Conservation (phyloP, 192 early-diverging fungal genomes). For the Coemansia sp. region DNA sequence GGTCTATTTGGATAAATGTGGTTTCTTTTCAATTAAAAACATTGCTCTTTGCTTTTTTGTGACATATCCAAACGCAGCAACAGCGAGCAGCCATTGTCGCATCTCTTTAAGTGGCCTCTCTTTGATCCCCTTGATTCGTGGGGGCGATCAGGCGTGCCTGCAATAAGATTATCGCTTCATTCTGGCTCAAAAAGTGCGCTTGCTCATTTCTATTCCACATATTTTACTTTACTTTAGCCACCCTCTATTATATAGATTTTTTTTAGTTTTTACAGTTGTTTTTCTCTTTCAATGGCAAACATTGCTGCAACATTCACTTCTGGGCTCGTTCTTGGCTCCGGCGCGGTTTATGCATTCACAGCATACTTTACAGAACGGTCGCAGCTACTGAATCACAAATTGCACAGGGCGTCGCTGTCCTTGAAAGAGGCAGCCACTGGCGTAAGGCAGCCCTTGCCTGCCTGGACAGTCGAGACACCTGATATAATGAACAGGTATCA, state of each 20-base stretch:
- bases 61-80: no score
- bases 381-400: conserved; percentile 28
- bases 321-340: conserved; percentile 43
- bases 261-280: not conserved
- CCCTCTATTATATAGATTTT: not conserved
- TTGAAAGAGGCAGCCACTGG: conserved; percentile 19
- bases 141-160: no score
- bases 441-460: conserved; percentile 11
- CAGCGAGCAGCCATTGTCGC: no score
- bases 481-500: conserved; percentile 27
- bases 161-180: no score
- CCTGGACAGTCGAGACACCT: conserved; percentile 21
- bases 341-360: conserved; percentile 39
- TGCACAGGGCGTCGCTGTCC: conserved; percentile 28
- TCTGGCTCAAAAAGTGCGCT: no score
- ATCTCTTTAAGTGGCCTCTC: not conserved
- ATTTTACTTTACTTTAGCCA: not conserved
- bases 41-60: not conserved
- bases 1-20: not conserved
- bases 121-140: no score
- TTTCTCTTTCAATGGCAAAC: conserved; percentile 34
- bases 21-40: not conserved
- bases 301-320: conserved; percentile 39
- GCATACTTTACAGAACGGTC: conserved; percentile 35
- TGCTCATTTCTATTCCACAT: not conserved